Percentiles rank a stretch among this genome's conserved stretches.
Evolutionary conservation across 305 asterid genomes (phyloP).

Genomic region (Plantago rigida): DNA sequence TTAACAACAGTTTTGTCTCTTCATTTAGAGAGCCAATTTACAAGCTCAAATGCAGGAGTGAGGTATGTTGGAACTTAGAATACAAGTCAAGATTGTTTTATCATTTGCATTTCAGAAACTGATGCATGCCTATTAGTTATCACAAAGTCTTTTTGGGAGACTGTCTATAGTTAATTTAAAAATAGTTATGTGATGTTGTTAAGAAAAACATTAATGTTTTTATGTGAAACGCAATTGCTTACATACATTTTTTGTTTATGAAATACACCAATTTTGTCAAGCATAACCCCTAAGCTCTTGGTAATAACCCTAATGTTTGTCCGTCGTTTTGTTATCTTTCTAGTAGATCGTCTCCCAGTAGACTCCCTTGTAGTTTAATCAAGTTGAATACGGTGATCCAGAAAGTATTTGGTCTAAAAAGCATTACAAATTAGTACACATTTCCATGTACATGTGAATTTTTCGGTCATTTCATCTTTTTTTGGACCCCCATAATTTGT

Average conservation of each 20-base stretch:
- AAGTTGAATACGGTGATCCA: not conserved
- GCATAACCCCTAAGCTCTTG: too few relatives aligned
- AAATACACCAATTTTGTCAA: too few relatives aligned
- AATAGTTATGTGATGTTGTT: too few relatives aligned
- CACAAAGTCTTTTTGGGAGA: too few relatives aligned
- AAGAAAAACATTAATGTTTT: too few relatives aligned
- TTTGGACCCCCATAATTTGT: slow-evolving; percentile 20
- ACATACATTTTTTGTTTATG: too few relatives aligned
- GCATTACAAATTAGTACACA: not conserved
- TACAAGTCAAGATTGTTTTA: not conserved
- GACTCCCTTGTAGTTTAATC: too few relatives aligned
- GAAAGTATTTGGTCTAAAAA: not conserved
- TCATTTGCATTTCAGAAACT: slow-evolving; percentile 1
- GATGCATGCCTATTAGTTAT: not conserved
- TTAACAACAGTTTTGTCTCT: slow-evolving; percentile 94
- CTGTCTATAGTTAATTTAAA: too few relatives aligned
- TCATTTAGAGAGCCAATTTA: slow-evolving; percentile 98
- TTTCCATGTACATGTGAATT: not conserved
- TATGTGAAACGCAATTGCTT: too few relatives aligned
- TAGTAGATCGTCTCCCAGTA: too few relatives aligned
- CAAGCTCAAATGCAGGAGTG: slow-evolving; percentile 90
- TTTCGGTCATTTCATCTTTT: slow-evolving; percentile 4
- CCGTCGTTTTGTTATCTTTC: too few relatives aligned
- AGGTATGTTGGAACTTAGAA: slow-evolving; percentile 41
- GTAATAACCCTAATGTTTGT: too few relatives aligned